Evolutionary conservation across 495 filamentous ascomycete genomes (phyloP).

Genomic region (Tuber calosporum): DNA sequence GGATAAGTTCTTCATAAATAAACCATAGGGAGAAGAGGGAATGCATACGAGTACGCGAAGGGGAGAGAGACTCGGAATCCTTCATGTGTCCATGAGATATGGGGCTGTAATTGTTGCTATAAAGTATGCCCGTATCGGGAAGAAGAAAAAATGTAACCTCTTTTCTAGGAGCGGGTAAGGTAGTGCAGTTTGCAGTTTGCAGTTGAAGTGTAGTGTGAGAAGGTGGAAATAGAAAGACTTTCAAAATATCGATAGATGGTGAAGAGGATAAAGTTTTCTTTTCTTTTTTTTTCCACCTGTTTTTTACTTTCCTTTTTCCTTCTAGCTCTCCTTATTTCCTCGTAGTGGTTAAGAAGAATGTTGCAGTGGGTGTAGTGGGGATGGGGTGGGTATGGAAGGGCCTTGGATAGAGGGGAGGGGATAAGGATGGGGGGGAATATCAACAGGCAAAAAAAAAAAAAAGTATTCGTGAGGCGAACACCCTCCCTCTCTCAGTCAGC

Average conservation of each 20-base stretch:
- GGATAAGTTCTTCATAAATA: slow-evolving; percentile 14
- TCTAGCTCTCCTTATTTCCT: slow-evolving; percentile 10
- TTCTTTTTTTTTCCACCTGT: slow-evolving; percentile 6
- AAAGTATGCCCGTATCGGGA: slow-evolving; percentile 13
- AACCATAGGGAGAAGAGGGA: slow-evolving; percentile 21
- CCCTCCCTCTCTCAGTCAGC: neutral
- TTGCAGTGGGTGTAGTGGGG: slow-evolving; percentile 1
- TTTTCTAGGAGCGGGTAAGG: slow-evolving; percentile 12
- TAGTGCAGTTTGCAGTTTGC: slow-evolving; percentile 33
- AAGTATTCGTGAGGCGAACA: neutral
- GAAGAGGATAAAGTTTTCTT: slow-evolving; percentile 5
- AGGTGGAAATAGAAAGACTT: slow-evolving; percentile 21
- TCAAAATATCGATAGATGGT: slow-evolving; percentile 21
- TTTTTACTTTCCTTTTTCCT: slow-evolving; percentile 7
- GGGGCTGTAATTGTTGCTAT: slow-evolving; percentile 29
- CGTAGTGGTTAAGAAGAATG: neutral
- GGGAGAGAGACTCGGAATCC: slow-evolving; percentile 39
- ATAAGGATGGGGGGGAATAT: neutral
- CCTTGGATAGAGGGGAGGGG: neutral
- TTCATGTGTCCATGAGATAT: slow-evolving; percentile 43
- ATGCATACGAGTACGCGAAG: slow-evolving; percentile 36
- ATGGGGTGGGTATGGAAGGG: neutral
- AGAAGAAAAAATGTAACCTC: neutral
- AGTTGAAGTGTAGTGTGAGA: slow-evolving; percentile 34
- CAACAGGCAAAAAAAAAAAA: neutral